A percentile compares a stretch with the other conserved stretches of the same genome.
Evolutionary conservation across 176 grass and related monocot genomes (phyloP).

Genomic region (Aegilops longissima): DNA sequence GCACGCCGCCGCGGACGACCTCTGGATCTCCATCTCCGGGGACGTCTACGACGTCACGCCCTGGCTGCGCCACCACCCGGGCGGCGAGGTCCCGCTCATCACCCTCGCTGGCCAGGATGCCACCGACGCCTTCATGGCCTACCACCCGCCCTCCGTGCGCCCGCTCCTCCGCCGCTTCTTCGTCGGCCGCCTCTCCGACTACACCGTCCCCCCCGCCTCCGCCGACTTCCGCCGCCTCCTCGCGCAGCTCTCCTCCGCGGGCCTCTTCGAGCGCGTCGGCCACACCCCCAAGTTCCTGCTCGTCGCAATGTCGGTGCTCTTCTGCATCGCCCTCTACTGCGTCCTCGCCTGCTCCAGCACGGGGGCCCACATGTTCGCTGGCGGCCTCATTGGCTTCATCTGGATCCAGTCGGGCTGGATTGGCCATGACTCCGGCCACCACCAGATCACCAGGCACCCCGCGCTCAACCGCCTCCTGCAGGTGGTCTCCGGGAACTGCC

Average conservation of each 20-base stretch:
- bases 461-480: constrained; percentile 58
- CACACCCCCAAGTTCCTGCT: constrained; percentile 31
- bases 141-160: constrained; percentile 67
- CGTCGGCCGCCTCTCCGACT: constrained; percentile 70
- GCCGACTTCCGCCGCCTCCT: constrained; percentile 74
- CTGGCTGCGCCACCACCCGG: constrained; percentile 68
- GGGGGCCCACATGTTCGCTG: constrained; percentile 46
- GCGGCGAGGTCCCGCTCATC: constrained; percentile 67
- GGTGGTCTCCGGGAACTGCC: constrained; percentile 77
- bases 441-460: constrained; percentile 38
- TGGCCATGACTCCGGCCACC: constrained; percentile 91
- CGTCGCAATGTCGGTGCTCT: constrained; percentile 24
- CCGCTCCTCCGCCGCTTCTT: constrained; percentile 57
- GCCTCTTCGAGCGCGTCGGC: constrained; percentile 68
- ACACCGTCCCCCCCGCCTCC: constrained; percentile 57
- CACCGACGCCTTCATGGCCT: constrained; percentile 81
- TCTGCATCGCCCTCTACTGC: constrained; percentile 40
- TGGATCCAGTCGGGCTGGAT: constrained; percentile 94
- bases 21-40: constrained; percentile 89
- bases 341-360: constrained; percentile 34
- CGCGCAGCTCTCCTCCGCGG: constrained; percentile 53
- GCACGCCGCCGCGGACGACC: constrained; percentile 46
- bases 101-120: constrained; percentile 72
- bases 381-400: constrained; percentile 54
- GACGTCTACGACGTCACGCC: constrained; percentile 86